Evolutionary conservation across 768 basidiomycete species (phyloP), one percentile per base, ranked within the genome.

Genomic region (Ramaria sp.): DNA sequence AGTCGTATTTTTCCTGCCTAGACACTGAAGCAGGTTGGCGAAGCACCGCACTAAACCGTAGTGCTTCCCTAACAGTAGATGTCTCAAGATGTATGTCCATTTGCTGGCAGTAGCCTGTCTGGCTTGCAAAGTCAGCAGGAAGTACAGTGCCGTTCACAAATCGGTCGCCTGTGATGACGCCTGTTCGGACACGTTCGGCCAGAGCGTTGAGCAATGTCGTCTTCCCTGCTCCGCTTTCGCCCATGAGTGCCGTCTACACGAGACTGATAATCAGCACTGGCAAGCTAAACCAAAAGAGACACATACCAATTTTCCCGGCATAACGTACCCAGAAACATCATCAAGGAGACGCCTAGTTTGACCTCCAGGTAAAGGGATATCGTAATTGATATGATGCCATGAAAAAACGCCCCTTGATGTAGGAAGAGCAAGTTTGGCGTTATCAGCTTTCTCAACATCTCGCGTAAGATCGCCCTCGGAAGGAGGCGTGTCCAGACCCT

Each of bases 41-140:
- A 32, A 92, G 71, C 50, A 76, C 78, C 2, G 89, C 90, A 1
- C 88, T 91, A 68, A 89, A 85, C 38, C 79, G 67, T 8, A 93
- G 70, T 0, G 89, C 88, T 62, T 93, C 88, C 25, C 86, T 78
- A 13, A 93, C 88, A 6, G 88, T 92, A 1, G 79, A 68, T 7
- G 82, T 79, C 24, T 80, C 76, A 18, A 85, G 73, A 67, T 93
- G 91, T 0, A 81, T 84, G 60, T 90, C 88, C 73, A 79, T 78
- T 63, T 95, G 92, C 62, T 94, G 89, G 56, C 84, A 87, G 62
- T 91, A 94, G 0, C 88, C 89, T 65, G 70, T 63, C 83, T 84
- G 82, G 56, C 83, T 71, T 59, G 73, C 39, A 65, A 76, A 68
- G 68, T 76, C 77, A 0, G 77, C 69, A 41, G 76, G 75, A 15